Conservation (phyloP, 768 basidiomycete species). For the Cubamyces lactineus region DNA sequence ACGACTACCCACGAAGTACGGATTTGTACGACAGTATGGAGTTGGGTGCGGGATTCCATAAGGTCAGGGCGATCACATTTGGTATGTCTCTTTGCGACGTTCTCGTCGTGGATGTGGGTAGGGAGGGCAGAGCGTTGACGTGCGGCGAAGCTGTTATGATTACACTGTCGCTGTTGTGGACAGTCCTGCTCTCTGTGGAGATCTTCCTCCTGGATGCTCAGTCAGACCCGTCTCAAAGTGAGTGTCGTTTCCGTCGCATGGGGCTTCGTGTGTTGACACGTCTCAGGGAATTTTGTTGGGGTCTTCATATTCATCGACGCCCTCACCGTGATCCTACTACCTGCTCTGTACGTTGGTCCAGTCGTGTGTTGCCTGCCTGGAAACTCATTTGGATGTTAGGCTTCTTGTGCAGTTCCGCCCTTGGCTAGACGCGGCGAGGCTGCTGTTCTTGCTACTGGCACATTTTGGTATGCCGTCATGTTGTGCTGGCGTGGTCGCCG, state of each 20-base stretch:
- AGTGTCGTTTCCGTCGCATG: constrained; percentile 26
- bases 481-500: background rate
- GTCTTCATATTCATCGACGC: constrained; percentile 41
- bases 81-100: constrained; percentile 24
- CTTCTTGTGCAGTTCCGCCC: constrained; percentile 50
- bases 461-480: constrained; percentile 48
- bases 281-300: constrained; percentile 48
- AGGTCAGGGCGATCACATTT: constrained; percentile 31
- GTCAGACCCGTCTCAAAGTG: constrained; percentile 50
- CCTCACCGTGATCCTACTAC: constrained; percentile 29
- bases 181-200: constrained; percentile 48
- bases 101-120: background rate
- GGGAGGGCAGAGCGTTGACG: constrained; percentile 3
- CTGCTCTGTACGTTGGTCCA: constrained; percentile 43
- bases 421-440: constrained; percentile 58
- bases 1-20: background rate
- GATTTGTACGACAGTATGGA: constrained; percentile 25
- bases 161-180: constrained; percentile 52
- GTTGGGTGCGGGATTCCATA: constrained; percentile 29
- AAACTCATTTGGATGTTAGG: constrained; percentile 33
- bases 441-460: constrained; percentile 47
- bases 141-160: constrained; percentile 44
- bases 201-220: constrained; percentile 51
- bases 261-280: background rate
- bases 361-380: background rate